A percentile compares a stretch with the other conserved stretches of the same genome.
Conservation (phyloP, 768 basidiomycete genomes). For the Coprinopsis marcescibilis region DNA sequence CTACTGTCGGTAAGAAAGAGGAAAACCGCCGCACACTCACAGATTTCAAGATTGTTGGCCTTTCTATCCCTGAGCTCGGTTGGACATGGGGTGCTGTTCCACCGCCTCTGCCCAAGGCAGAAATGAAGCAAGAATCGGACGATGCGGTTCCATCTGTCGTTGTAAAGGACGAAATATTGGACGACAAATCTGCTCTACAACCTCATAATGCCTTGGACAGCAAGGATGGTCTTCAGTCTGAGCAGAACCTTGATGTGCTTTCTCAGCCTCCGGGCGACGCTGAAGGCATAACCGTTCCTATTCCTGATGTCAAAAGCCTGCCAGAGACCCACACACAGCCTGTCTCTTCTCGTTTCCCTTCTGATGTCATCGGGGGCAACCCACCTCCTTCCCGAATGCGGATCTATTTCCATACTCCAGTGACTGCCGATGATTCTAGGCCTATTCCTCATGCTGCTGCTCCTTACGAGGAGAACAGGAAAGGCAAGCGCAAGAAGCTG, state of each 20-base stretch:
- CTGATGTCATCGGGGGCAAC: conserved; percentile 32
- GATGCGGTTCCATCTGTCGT: conserved; percentile 20
- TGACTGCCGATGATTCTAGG: conserved; percentile 73
- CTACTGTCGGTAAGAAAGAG: conserved; percentile 67
- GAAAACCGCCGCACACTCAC: conserved; percentile 90
- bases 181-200: conserved; percentile 20
- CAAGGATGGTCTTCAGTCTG: conserved; percentile 18
- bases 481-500: conserved; percentile 84
- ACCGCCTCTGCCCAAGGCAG: conserved; percentile 14
- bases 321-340: conserved; percentile 14
- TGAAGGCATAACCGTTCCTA: conserved; percentile 18
- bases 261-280: conserved; percentile 21
- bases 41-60: conserved; percentile 94
- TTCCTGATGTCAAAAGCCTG: conserved; percentile 22
- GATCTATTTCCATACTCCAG: conserved; percentile 90
- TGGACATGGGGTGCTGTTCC: conserved; percentile 84
- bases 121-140: conserved; percentile 10
- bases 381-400: conserved; percentile 75
- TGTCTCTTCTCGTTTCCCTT: conserved; percentile 17
- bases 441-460: conserved; percentile 61
- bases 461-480: conserved; percentile 46
- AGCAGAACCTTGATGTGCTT: conserved; percentile 20
- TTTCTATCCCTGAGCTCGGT: conserved; percentile 73
- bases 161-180: conserved; percentile 30
- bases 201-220: conserved; percentile 15